Evolutionary conservation across 352 stramenopile genomes (phyloP).

Genomic region (Phytophthora brassicae): DNA sequence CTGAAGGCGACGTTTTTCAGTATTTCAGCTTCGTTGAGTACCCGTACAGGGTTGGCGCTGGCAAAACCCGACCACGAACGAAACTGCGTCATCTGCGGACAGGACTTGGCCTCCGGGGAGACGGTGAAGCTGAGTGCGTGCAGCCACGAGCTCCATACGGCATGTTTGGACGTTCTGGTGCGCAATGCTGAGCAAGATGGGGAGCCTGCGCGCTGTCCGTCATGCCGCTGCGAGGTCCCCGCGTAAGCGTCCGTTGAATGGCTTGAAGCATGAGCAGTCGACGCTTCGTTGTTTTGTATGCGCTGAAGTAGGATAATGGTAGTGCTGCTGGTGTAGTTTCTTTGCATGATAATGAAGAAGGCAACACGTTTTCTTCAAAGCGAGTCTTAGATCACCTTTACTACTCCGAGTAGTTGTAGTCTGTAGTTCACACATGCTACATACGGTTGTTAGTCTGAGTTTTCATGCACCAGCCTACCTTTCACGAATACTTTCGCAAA

Average conservation of each 20-base stretch:
- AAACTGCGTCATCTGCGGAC: constrained; percentile 61
- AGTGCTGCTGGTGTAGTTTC: background rate
- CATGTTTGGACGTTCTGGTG: constrained; percentile 42
- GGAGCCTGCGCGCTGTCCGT: constrained; percentile 29
- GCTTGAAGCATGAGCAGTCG: background rate
- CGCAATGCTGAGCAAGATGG: constrained; percentile 32
- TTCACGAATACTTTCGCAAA: constrained; percentile 78
- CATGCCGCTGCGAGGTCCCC: constrained; percentile 27
- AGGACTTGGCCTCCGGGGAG: constrained; percentile 54
- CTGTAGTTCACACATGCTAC: background rate
- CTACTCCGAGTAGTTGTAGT: background rate
- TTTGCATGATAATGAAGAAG: background rate
- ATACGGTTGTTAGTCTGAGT: background rate
- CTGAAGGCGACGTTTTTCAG: constrained; percentile 67
- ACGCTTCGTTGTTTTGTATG: constrained; percentile 1
- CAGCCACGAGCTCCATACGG: constrained; percentile 53
- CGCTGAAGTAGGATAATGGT: constrained; percentile 5
- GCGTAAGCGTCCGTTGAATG: constrained; percentile 3
- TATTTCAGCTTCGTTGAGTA: constrained; percentile 74
- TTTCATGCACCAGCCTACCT: constrained; percentile 31
- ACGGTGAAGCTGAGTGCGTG: constrained; percentile 46
- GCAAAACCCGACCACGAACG: constrained; percentile 58
- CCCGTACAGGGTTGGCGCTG: constrained; percentile 55
- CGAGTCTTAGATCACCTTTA: background rate
- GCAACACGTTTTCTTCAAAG: background rate